phyloP scores from a whole-genome alignment of 805 yeast species.

The Schizosaccharomyces lindneri region DNA sequence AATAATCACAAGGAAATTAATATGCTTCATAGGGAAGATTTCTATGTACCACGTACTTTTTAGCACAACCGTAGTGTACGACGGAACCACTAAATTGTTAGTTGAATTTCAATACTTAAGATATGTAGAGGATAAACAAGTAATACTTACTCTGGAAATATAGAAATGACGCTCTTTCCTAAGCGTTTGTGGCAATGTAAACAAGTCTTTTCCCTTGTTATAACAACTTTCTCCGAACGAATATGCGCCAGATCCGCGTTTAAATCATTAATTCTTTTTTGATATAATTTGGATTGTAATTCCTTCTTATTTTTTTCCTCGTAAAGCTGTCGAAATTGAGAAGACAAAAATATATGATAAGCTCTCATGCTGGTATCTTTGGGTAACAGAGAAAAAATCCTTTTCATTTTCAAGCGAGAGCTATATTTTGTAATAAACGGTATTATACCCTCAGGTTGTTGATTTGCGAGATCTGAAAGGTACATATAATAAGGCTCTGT shows the following conservation, averaged over 20 bases:
- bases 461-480: neutral
- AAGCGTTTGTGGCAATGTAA: slow-evolving; percentile 31
- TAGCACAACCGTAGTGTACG: slow-evolving; percentile 33
- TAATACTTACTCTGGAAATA: slow-evolving; percentile 16
- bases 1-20: neutral
- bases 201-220: slow-evolving; percentile 28
- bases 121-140: no score
- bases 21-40: neutral
- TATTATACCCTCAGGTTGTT: slow-evolving; percentile 17
- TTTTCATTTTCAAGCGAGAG: slow-evolving; percentile 33
- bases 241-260: neutral
- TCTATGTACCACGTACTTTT: slow-evolving; percentile 5
- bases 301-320: neutral
- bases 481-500: neutral
- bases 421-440: slow-evolving; percentile 26
- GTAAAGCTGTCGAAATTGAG: neutral
- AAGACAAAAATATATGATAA: neutral
- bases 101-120: neutral
- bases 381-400: slow-evolving; percentile 11
- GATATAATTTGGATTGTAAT: neutral
- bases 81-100: slow-evolving; percentile 12
- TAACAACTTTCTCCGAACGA: slow-evolving; percentile 12
- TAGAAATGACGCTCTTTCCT: slow-evolving; percentile 29
- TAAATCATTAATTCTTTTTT: neutral
- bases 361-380: neutral